A percentile compares a stretch with the other conserved stretches of the same genome.
Conservation (phyloP, 305 asterid species). For the Solanum hybrid region DNA sequence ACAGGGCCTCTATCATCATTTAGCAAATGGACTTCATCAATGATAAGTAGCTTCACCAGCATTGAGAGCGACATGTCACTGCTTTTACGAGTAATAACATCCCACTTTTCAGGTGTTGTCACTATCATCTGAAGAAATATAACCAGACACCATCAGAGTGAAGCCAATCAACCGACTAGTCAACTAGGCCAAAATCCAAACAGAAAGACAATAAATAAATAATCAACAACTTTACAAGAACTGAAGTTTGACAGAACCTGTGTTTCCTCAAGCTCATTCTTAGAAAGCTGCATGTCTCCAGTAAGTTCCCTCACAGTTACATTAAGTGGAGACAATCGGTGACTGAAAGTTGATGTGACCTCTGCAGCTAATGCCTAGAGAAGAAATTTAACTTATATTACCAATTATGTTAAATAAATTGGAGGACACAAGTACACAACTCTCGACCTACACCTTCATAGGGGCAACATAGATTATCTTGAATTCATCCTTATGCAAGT, state of each 20-base stretch:
- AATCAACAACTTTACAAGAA: conserved; percentile 9
- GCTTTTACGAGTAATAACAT: conserved; percentile 96
- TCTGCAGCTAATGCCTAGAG: conserved; percentile 94
- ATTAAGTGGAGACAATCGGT: conserved; percentile 73
- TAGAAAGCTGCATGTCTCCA: conserved; percentile 96
- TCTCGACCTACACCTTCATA: conserved; percentile 62
- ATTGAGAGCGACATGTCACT: conserved; percentile 90
- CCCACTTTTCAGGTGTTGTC: conserved; percentile 99
- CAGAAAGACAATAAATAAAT: conserved; percentile 3
- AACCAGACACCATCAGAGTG: conserved; percentile 10
- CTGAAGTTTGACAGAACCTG: conserved; percentile 45
- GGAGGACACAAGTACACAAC: conserved; percentile 16
- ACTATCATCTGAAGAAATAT: conserved; percentile 76
- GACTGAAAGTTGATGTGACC: conserved; percentile 88
- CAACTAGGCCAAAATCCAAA: not conserved
- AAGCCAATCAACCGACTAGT: not conserved
- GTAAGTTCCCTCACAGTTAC: conserved; percentile 87
- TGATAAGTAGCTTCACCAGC: conserved; percentile 96
- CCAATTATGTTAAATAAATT: conserved; percentile 15
- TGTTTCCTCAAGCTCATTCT: conserved; percentile 84
- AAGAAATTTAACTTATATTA: conserved; percentile 17
- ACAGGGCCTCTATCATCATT: conserved; percentile 98
- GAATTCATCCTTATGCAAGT: conserved; percentile 91
- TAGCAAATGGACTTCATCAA: conserved; percentile 93
- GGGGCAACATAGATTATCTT: conserved; percentile 99